Evolutionary conservation across 1,284 basidiomycete genomes (phyloP).

Genomic region (Trichosporon sp.): DNA sequence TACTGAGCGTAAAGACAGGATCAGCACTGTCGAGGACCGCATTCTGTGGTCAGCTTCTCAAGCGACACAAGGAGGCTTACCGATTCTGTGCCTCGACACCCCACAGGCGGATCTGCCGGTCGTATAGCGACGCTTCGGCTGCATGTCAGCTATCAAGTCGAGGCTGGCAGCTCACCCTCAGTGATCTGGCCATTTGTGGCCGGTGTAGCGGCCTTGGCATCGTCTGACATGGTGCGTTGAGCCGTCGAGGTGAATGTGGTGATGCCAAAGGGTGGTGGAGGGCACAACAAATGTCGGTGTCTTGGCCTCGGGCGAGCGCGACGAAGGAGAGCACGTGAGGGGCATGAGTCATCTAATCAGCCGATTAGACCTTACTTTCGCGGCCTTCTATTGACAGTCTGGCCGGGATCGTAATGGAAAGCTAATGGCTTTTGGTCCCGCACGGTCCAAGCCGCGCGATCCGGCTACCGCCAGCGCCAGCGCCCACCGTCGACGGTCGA

Average conservation of each 20-base stretch:
- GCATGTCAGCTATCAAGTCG: slow-evolving; percentile 6
- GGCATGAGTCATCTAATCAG: neutral
- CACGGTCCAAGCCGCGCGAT: neutral
- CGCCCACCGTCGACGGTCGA: neutral
- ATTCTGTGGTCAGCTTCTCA: slow-evolving; percentile 57
- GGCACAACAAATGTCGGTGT: slow-evolving; percentile 3
- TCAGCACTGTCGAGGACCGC: slow-evolving; percentile 84
- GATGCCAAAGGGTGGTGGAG: neutral
- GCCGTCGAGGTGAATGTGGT: neutral
- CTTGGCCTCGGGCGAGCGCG: neutral
- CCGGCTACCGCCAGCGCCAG: neutral
- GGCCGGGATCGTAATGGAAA: neutral
- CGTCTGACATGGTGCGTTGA: neutral
- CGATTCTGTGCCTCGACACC: slow-evolving; percentile 94
- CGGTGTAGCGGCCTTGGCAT: neutral
- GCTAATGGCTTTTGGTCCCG: neutral
- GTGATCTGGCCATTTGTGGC: slow-evolving; percentile 30
- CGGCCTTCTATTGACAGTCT: neutral
- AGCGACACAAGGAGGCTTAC: slow-evolving; percentile 49
- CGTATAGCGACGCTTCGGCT: slow-evolving; percentile 85
- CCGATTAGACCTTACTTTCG: neutral
- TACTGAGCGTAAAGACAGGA: slow-evolving; percentile 72
- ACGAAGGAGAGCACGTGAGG: too few species aligned
- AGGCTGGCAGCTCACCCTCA: slow-evolving; percentile 26
- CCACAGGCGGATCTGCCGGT: slow-evolving; percentile 96